Base-by-base conservation (phyloP, 805 yeast species). In the Candida boleticola region DNA sequence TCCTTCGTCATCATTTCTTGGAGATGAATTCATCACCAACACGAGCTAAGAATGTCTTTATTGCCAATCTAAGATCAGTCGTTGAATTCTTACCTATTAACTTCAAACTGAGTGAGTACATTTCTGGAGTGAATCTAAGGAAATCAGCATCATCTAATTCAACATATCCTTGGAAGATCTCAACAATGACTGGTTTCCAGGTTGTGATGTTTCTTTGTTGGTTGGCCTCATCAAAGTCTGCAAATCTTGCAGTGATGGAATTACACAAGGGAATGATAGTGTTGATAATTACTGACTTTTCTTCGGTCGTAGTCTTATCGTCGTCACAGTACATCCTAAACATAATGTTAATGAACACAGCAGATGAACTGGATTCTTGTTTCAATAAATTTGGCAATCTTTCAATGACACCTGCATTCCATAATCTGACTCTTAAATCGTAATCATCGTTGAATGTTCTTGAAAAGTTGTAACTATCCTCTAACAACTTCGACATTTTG, bases 121-220 rank as follows among this genome's bases (percentile, higher is more conserved):
- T 76, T 16, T 60, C 69, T 0, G 88, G 80, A 51, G 85, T 74
- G 53, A 78, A 71, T 40, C 61, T 60, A 27, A 59, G 58, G 59
- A 88, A 89, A 60, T 89, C 95, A 1, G 67, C 77, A 39, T 82
- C 86, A 52, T 85, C 86, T 50, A 93, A 74, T 55, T 82, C 86
- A 36, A 80, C 78, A 54, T 83, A 84, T 2, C 96, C 97, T 58
- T 85, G 89, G 48, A 84, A 68, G 19, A 93, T 85, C 58, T 86
- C 96, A 26, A 87, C 84, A 30, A 92, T 89, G 16, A 93, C 97
- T 0, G 98, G 97, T 53, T 85, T 76, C 95, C 97, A 85, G 3
- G 95, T 83, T 14, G 78, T 73, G 34, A 92, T 80, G 60, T 87
- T 87, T 55, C 95, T 78, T 39, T 78, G 80, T 53, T 83, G 89